Percentiles rank a stretch among this genome's conserved stretches.
phyloP scores from a whole-genome alignment of 2,329 filamentous ascomycete species.

The Trichoderma sp. region DNA sequence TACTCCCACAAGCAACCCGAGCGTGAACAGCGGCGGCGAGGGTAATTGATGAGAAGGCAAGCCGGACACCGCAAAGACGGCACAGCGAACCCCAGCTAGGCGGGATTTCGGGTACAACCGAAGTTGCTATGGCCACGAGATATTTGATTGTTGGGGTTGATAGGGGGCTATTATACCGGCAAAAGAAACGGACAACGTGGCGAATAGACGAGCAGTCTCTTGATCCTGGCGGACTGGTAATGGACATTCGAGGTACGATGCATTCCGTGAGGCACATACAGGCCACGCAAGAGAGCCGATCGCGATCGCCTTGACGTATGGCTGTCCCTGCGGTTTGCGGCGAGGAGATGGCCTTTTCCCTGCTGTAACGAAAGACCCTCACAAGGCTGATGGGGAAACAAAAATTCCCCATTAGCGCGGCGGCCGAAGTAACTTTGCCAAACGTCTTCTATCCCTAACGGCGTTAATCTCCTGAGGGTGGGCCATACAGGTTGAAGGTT shows the following conservation, averaged over 20 bases:
- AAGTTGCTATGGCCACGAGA: neutral
- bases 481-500: slow-evolving; percentile 10
- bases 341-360: neutral
- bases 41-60: neutral
- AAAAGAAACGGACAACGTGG: neutral
- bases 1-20: neutral
- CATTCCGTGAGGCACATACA: neutral
- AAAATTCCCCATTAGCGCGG: slow-evolving; percentile 16
- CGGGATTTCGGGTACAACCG: slow-evolving; percentile 15
- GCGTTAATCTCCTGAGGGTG: slow-evolving; percentile 15
- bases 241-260: neutral
- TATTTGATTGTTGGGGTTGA: neutral
- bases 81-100: slow-evolving; percentile 7
- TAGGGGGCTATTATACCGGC: neutral
- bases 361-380: neutral
- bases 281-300: neutral
- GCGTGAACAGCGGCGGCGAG: neutral
- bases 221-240: neutral
- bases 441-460: neutral
- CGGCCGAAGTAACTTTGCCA: slow-evolving; percentile 4
- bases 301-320: neutral
- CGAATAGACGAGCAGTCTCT: neutral
- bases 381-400: slow-evolving; percentile 13
- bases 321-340: neutral
- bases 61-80: neutral